These are phyloP conservation scores for Diplogelasinospora grovesii DNA, from an alignment of 495 filamentous ascomycete species.

Conservation along the genomic window DNA sequence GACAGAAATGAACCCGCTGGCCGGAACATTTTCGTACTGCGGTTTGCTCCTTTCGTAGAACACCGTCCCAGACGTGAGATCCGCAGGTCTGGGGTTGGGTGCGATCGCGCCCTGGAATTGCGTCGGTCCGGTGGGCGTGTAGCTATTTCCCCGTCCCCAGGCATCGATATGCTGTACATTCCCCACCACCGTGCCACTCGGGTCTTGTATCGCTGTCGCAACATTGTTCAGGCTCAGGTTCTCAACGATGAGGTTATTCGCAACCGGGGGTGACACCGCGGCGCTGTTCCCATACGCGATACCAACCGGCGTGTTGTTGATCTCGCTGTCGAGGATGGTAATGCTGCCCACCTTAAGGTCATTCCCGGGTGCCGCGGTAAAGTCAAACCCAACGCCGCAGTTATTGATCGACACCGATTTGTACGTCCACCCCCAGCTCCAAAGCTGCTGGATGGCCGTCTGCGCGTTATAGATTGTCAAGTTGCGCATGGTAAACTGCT, in stretches of 20 bases:
- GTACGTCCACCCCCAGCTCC: conserved; percentile 57
- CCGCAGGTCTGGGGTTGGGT: conserved; percentile 29
- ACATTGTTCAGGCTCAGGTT: conserved; percentile 59
- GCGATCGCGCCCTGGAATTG: conserved; percentile 27
- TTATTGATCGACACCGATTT: conserved; percentile 60
- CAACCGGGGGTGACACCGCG: conserved; percentile 36
- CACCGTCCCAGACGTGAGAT: conserved; percentile 27
- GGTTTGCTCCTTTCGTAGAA: conserved; percentile 66
- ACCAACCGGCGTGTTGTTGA: conserved; percentile 58
- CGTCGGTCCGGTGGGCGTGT: conserved; percentile 35
- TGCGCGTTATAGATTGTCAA: conserved; percentile 53
- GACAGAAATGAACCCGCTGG: conserved; percentile 58
- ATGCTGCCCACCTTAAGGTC: conserved; percentile 63
- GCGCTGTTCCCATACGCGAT: conserved; percentile 42
- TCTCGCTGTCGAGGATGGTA: conserved; percentile 67
- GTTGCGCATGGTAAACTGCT: conserved; percentile 77
- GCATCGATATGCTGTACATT: conserved; percentile 46
- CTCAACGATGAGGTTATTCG: conserved; percentile 51
- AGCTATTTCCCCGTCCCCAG: conserved; percentile 38
- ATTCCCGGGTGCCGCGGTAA: conserved; percentile 31
- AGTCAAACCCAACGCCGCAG: conserved; percentile 60
- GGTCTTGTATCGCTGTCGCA: conserved; percentile 47
- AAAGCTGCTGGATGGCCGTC: conserved; percentile 46
- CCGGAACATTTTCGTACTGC: conserved; percentile 53
- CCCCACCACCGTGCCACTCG: conserved; percentile 43